Evolutionary conservation across 345 rosid genomes (phyloP).

Genomic region (Theobroma cacao): DNA sequence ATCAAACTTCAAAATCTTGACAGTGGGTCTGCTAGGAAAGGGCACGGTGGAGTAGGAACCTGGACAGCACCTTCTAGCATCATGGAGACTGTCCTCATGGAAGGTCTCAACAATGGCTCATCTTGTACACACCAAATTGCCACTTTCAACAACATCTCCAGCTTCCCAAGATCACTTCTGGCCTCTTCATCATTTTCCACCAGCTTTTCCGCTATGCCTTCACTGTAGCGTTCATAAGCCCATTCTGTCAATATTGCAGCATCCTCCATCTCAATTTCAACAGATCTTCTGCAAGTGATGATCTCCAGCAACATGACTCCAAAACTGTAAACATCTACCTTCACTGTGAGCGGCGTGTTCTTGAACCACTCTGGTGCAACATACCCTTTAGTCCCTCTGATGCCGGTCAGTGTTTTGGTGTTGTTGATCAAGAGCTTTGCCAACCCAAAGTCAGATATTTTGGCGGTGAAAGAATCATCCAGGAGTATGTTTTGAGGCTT

Average conservation of each 20-base stretch:
- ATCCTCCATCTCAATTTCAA: constrained; percentile 15
- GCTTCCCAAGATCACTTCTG: background rate
- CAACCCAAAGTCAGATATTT: constrained; percentile 38
- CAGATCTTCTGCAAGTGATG: constrained; percentile 17
- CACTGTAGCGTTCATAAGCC: constrained; percentile 13
- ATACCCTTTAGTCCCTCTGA: constrained; percentile 48
- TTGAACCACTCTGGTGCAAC: constrained; percentile 54
- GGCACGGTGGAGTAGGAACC: constrained; percentile 17
- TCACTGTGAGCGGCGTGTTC: constrained; percentile 11
- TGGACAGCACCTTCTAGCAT: constrained; percentile 20
- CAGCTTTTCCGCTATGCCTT: background rate
- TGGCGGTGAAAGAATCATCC: constrained; percentile 24
- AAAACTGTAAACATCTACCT: constrained; percentile 37
- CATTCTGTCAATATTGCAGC: constrained; percentile 15
- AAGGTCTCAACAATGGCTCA: constrained; percentile 2
- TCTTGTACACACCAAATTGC: constrained; percentile 19
- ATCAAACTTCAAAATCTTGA: background rate
- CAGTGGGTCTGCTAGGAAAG: background rate
- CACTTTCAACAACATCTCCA: constrained; percentile 7
- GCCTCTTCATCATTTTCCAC: constrained; percentile 18
- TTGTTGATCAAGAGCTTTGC: constrained; percentile 44
- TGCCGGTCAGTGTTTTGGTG: constrained; percentile 35
- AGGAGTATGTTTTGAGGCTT: constrained; percentile 56
- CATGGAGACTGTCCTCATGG: constrained; percentile 16
- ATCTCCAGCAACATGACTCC: constrained; percentile 36